Base-by-base conservation (phyloP, 2,329 filamentous ascomycete genomes). In the Aspergillus spinulosporus region DNA sequence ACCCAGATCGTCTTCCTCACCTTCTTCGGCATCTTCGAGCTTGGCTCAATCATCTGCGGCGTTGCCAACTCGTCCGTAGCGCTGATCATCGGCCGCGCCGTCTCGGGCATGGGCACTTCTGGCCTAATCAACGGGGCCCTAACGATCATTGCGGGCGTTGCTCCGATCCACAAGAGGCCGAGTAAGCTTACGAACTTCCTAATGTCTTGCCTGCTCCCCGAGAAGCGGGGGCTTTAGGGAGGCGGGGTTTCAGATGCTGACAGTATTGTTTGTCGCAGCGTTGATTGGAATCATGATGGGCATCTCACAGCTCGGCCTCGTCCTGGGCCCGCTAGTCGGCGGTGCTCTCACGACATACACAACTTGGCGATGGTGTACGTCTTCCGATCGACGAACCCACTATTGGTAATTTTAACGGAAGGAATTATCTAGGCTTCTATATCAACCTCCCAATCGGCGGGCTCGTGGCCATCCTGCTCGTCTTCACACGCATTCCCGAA, bases 281-380 rank as follows among this genome's bases (percentile, higher is more conserved):
- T 28, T 49, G 4, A 55, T 40, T 12, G 52, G 52, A 11, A n/a
- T 55, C 31, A 31, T 40, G 9, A 45, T 55, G 29, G 45, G 45
- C 5, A 6, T 55, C 3, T 37, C 37, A 2, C 52, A 55, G n/a
- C n/a, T 55, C 4, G 52, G 52, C 3, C n/a, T 55, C 3, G 9
- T 55, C 6, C 39, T 5, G 5, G 52, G 52, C 3, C 52, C 52
- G 1, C 28, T 55, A 4, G 28, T 55, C 15, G 52, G 52, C 12
- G 52, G 52, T 3, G 52, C 52, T 11, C 28, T 55, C 14, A 55
- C 52, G 4, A 9, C 44, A 14, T 28, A 55, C 39, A 26, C 52
- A 26, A 44, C 52, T 31, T 55, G 52, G 52, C 45, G 52, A 15
- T 55, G 52, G 52, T 55, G 52, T 49, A 52, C 29, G 39, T 46